These are phyloP conservation scores for Juglanconis oblonga DNA, from an alignment of 2,329 filamentous ascomycete genomes.

Conservation along the genomic window DNA sequence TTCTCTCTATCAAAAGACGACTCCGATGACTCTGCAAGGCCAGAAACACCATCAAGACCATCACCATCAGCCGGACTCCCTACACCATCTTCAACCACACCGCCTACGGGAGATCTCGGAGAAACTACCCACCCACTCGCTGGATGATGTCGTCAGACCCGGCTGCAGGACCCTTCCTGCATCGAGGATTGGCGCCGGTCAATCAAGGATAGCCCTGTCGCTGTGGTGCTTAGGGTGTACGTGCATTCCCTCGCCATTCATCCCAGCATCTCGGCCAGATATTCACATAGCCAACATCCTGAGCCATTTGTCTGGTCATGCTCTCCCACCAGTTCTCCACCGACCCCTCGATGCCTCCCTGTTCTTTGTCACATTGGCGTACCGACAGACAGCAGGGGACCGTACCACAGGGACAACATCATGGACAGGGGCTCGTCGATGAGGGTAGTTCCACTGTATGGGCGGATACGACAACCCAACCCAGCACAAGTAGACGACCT, in stretches of 20 bases:
- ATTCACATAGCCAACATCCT: no score
- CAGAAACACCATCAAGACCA: neutral
- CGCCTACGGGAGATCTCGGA: slow-evolving; percentile 5
- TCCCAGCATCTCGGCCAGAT: neutral
- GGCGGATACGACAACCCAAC: neutral
- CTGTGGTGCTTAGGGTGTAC: neutral
- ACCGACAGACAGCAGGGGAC: neutral
- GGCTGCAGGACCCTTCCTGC: slow-evolving; percentile 11
- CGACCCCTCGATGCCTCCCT: neutral
- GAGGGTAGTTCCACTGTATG: neutral
- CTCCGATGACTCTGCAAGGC: neutral
- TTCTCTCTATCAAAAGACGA: no score
- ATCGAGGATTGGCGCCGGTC: neutral
- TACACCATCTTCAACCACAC: neutral
- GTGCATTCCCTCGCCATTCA: neutral
- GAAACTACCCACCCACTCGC: slow-evolving; percentile 1
- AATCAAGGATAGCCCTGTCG: slow-evolving; percentile 1
- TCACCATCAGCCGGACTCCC: neutral
- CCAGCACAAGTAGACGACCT: no score
- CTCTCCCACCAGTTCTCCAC: neutral
- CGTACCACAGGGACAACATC: neutral
- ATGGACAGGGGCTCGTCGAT: neutral
- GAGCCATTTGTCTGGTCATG: no score
- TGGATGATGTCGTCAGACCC: slow-evolving; percentile 11
- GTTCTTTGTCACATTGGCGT: neutral